Base-by-base conservation (phyloP, 1,284 basidiomycete genomes). In the Phenoliferia sp. region DNA sequence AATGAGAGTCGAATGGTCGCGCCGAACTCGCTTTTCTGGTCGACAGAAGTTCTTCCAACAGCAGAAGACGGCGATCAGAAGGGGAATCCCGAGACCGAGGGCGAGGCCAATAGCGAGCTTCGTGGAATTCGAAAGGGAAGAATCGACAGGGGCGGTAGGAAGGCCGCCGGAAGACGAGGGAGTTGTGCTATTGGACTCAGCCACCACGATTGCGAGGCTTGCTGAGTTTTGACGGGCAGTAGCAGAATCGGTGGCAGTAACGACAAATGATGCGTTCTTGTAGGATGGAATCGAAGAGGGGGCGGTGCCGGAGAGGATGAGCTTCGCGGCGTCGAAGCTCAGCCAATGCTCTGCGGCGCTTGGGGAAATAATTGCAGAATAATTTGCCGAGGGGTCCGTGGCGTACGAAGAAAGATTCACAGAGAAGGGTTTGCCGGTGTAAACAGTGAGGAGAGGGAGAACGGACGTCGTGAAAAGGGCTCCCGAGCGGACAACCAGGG, bases 401-500 rank as follows among this genome's bases (percentile, higher is more conserved):
- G 70, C 64, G 67, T 69, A 73, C 9, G 61, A 50, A 3, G 62
- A 59, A 34, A 76, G 67, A 54, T 72, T 64, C 39, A 70, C 59
- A 28, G 57, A 54, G 67, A 75, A 76, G 5, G 35, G 17, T 34
- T 70, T 61, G 69, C 86, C 80, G 69, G 83, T 77, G 67, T 79
- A 79, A 39, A 82, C 82, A 54, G 83, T 78, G 63, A 88, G 79
- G n/a, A 84, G 80, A 5, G 86, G 84, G 48, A 91, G 78, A 17
- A 80, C 80, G 16, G 69, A 59, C 26, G 84, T 78, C n/a, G 79
- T 72, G 22, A 83, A 83, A 78, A 94, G 92, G 75, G 85, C 87
- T 0, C 90, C 88, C 6, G 87, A 83, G 28, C 87, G 86, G 31
- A 90, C 78, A 19, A 83, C 83, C 62, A 94, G 72, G 6, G 83